A percentile compares a stretch with the other conserved stretches of the same genome.
phyloP scores from a whole-genome alignment of 495 filamentous ascomycete genomes.

The Annulohypoxylon moriforme region DNA sequence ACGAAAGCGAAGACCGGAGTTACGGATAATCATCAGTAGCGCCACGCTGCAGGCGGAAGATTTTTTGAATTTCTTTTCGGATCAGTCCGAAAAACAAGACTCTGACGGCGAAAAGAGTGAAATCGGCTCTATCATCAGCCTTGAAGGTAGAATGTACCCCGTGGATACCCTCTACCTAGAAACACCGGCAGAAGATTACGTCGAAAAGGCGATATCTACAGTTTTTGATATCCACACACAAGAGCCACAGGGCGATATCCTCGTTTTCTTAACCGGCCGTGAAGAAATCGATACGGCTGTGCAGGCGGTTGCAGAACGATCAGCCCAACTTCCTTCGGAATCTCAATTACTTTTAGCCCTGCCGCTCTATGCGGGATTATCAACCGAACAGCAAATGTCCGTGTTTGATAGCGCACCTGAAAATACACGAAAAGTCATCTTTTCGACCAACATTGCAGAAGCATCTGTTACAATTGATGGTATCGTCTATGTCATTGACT shows the following conservation, averaged over 20 bases:
- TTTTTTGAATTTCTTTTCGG: constrained; percentile 84
- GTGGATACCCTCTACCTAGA: constrained; percentile 91
- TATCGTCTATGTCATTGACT: constrained; percentile 92
- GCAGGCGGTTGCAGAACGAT: constrained; percentile 80
- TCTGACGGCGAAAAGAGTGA: constrained; percentile 52
- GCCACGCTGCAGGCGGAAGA: constrained; percentile 93
- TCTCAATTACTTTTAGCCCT: constrained; percentile 77
- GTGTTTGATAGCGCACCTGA: constrained; percentile 90
- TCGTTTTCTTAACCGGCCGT: constrained; percentile 91
- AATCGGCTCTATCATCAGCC: constrained; percentile 80
- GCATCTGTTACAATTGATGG: constrained; percentile 95
- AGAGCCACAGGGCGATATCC: constrained; percentile 88
- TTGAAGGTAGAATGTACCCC: constrained; percentile 92
- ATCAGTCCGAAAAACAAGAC: constrained; percentile 57
- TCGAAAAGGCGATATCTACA: constrained; percentile 86
- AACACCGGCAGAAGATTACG: constrained; percentile 84
- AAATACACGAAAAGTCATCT: constrained; percentile 88
- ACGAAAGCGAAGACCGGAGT: constrained; percentile 78
- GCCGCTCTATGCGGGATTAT: constrained; percentile 89
- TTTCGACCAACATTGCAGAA: constrained; percentile 97
- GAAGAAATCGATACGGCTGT: constrained; percentile 92
- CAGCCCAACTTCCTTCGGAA: constrained; percentile 76
- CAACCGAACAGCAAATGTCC: constrained; percentile 90
- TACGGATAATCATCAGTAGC: constrained; percentile 92
- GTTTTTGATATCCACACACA: constrained; percentile 94